A percentile compares a stretch with the other conserved stretches of the same genome.
Conservation (phyloP, 371 early-diverging fungal species). For the Apophysomyces ossiformis region DNA sequence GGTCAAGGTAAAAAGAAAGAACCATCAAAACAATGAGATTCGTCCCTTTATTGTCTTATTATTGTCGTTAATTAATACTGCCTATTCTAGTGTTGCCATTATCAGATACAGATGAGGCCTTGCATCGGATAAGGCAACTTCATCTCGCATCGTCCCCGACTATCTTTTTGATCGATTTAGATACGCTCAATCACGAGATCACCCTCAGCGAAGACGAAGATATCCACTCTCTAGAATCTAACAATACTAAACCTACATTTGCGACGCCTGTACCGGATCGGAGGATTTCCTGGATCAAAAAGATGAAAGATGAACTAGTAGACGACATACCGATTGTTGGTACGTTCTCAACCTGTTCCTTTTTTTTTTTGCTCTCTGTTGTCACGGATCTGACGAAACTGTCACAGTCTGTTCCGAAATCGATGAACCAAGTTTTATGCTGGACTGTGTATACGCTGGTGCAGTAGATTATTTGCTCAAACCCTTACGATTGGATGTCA, state of each 20-base stretch:
- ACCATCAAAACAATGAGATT: constrained; percentile 2
- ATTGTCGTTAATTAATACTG: background rate
- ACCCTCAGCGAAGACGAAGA: constrained; percentile 16
- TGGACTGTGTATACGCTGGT: constrained; percentile 51
- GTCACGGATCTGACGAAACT: background rate
- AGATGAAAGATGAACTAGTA: constrained; percentile 1
- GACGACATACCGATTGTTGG: constrained; percentile 16
- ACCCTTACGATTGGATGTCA: constrained; percentile 52
- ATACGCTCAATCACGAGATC: constrained; percentile 11
- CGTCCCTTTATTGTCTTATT: background rate
- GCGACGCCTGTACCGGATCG: constrained; percentile 1
- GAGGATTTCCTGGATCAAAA: constrained; percentile 14
- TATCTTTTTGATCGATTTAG: constrained; percentile 24
- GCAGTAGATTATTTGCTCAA: constrained; percentile 56
- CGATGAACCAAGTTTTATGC: constrained; percentile 39
- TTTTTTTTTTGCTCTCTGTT: background rate
- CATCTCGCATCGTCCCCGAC: constrained; percentile 12
- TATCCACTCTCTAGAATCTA: constrained; percentile 13
- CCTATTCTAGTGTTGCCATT: constrained; percentile 1
- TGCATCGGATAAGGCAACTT: constrained; percentile 3
- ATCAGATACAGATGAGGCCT: constrained; percentile 1
- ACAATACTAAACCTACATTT: constrained; percentile 8
- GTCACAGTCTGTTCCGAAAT: constrained; percentile 32
- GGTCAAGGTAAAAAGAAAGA: constrained; percentile 24
- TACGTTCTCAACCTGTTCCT: background rate